Base-by-base conservation (phyloP, 768 basidiomycete species). In the Nevesoporus exiguus region DNA sequence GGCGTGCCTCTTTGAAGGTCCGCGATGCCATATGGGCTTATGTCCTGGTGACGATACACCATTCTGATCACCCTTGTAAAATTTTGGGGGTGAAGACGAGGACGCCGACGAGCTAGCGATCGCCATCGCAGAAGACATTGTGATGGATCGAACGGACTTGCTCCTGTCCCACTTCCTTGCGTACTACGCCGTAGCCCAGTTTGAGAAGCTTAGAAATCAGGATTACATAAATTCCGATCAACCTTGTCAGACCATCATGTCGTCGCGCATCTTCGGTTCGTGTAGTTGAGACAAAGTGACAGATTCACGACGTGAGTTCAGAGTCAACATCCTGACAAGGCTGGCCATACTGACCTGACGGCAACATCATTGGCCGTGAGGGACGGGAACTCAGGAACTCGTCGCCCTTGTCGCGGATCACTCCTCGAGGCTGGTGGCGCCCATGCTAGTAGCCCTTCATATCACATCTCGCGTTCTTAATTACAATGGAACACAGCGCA, bases 111-210 rank as follows among this genome's bases (percentile, higher is more conserved):
- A 39, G 49, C 31, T 48, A n/a, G 54, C 13, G 6, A n/a, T 54
- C 49, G 42, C 34, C 39, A 17, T 51, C 19, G 39, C 21, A 17
- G 36, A 47, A 36, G 63, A 22, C 47, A 47, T 51, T 14, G 37
- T 39, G 49, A 43, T 48, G 39, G 29, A 40, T 36, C 7, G 34
- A 33, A 33, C n/a, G 5, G 27, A 5, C 27, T 29, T 29, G 5
- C 3, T 11, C 13, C 7, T 11, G 13, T 11, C 10, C 10, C 33
- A 11, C 33, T 33, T 33, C 33, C 33, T 29, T 29, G 27, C 27
- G n/a, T n/a, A n/a, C n/a, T n/a, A n/a, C n/a, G n/a, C 8, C 27
- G 27, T 4, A 5, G 27, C 8, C 27, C 27, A 29, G 27, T 29
- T 29, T 29, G 27, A 29, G 5, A 29, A 29, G 27, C 27, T 34